phyloP scores from a whole-genome alignment of 495 filamentous ascomycete species.

The Neurospora terricola region DNA sequence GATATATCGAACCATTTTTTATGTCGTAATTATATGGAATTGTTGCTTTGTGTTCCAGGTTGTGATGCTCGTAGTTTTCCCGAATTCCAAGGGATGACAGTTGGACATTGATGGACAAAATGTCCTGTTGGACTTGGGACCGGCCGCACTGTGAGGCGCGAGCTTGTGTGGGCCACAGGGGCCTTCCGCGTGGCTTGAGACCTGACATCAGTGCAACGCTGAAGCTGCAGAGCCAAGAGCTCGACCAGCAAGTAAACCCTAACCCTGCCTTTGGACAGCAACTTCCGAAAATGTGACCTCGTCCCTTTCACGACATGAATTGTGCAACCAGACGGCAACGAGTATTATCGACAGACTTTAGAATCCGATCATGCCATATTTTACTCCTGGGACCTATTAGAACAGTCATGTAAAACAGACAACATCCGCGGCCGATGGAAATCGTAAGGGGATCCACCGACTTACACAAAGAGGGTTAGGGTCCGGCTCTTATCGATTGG shows the following conservation, averaged over 20 bases:
- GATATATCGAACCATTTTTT: conserved; percentile 20
- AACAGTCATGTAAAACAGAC: background rate
- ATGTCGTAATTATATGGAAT: background rate
- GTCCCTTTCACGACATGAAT: background rate
- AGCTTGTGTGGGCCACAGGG: too few relatives aligned
- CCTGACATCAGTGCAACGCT: background rate
- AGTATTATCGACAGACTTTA: background rate
- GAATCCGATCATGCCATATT: background rate
- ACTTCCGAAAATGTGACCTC: background rate
- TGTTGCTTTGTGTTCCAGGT: background rate
- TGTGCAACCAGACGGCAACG: background rate
- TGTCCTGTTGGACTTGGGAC: background rate
- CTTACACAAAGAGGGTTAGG: background rate
- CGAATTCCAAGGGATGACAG: background rate
- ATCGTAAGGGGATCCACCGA: background rate
- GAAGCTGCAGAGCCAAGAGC: background rate
- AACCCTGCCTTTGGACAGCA: background rate
- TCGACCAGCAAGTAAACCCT: background rate
- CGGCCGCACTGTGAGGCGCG: background rate
- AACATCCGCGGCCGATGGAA: background rate
- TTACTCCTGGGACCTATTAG: background rate
- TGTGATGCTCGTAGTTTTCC: background rate
- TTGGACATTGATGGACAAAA: background rate
- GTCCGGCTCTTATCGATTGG: background rate
- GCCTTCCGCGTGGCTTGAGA: background rate